These are phyloP conservation scores for Kalmanozyma brasiliensis DNA, from an alignment of 1,284 basidiomycete genomes.

Conservation along the genomic window DNA sequence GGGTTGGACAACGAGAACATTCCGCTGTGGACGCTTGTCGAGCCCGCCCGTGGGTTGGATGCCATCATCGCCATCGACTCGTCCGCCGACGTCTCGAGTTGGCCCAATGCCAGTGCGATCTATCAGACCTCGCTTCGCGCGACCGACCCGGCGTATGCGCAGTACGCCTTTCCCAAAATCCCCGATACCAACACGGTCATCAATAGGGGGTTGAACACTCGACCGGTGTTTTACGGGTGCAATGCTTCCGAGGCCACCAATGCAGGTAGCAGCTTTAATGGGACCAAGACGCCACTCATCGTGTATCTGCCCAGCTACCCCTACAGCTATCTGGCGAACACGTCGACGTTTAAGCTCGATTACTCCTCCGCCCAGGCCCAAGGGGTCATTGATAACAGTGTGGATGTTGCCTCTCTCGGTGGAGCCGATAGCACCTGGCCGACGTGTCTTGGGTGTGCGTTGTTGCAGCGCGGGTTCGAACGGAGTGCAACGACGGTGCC, in stretches of 20 bases:
- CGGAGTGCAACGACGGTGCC: conserved; percentile 43
- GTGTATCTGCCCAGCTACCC: conserved; percentile 71
- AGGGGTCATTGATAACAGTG: conserved; percentile 59
- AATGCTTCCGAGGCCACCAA: conserved; percentile 66
- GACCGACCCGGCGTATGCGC: conserved; percentile 35
- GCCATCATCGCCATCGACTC: conserved; percentile 78
- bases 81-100: conserved; percentile 72
- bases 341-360: conserved; percentile 65
- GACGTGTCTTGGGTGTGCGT: conserved; percentile 60
- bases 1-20: conserved; percentile 71
- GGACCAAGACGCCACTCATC: conserved; percentile 68
- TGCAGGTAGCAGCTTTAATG: conserved; percentile 52
- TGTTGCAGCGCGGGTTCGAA: conserved; percentile 59
- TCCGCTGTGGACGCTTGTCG: conserved; percentile 76
- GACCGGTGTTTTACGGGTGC: conserved; percentile 82
- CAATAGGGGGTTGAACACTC: conserved; percentile 75
- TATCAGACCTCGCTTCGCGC: conserved; percentile 63
- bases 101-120: conserved; percentile 75
- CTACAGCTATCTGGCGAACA: conserved; percentile 66
- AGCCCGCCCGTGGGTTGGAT: conserved; percentile 75
- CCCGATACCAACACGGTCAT: conserved; percentile 73
- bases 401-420: conserved; percentile 61
- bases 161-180: conserved; percentile 69
- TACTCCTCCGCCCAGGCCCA: conserved; percentile 63
- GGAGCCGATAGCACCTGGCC: conserved; percentile 52